A percentile compares a stretch with the other conserved stretches of the same genome.
phyloP scores from a whole-genome alignment of 2,329 filamentous ascomycete species.

The Ophiobolus disseminans region DNA sequence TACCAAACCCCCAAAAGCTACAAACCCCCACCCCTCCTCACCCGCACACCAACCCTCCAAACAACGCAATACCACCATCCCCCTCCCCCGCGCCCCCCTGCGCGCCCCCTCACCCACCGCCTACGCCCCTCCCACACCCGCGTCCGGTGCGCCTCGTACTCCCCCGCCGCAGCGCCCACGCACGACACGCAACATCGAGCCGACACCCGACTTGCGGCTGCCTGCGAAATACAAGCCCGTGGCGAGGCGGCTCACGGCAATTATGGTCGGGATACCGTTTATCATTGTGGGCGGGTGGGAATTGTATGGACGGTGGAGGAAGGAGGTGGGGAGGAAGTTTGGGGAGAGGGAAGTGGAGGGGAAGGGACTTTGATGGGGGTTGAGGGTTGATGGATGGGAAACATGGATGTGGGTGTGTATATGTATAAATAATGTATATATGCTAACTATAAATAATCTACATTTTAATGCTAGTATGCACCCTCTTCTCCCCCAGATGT shows the following conservation, averaged over 20 bases:
- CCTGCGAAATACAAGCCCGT: slow-evolving; percentile 43
- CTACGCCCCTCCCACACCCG: slow-evolving; percentile 3
- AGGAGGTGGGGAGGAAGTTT: slow-evolving; percentile 23
- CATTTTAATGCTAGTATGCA: too few species aligned
- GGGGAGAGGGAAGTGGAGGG: slow-evolving; percentile 8
- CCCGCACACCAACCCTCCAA: slow-evolving; percentile 4
- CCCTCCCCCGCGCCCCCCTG: slow-evolving; percentile 26
- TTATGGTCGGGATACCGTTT: slow-evolving; percentile 46
- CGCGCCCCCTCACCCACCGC: slow-evolving; percentile 9
- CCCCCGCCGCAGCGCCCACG: slow-evolving; percentile 1
- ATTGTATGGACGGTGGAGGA: slow-evolving; percentile 36
- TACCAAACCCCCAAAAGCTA: background rate
- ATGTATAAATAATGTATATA: too few species aligned
- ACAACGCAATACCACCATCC: slow-evolving; percentile 29
- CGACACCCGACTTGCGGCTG: slow-evolving; percentile 25
- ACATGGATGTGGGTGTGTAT: slow-evolving; percentile 1
- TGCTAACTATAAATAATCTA: too few species aligned
- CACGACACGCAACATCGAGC: slow-evolving; percentile 29
- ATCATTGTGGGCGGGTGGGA: slow-evolving; percentile 43
- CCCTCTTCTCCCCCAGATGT: too few species aligned
- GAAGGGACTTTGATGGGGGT: background rate
- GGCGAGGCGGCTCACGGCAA: slow-evolving; percentile 37
- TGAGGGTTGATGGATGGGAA: background rate
- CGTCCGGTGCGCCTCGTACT: slow-evolving; percentile 2
- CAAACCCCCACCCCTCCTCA: slow-evolving; percentile 4